These are phyloP conservation scores for Alternaria viburni DNA, from an alignment of 2,329 filamentous ascomycete species.

Conservation along the genomic window DNA sequence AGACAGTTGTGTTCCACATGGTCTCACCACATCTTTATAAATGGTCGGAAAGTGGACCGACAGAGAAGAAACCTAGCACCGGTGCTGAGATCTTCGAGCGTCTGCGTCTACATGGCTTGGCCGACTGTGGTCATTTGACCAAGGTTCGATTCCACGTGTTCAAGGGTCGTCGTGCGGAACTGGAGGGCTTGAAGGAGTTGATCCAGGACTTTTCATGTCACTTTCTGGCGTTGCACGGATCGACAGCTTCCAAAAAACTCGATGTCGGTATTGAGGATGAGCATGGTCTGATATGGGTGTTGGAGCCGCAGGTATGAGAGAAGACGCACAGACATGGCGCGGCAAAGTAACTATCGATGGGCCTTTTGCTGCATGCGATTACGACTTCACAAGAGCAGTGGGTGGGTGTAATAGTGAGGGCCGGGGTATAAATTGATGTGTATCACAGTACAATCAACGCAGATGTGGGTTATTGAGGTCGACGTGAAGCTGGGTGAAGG, in stretches of 20 bases:
- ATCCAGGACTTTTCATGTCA: neutral
- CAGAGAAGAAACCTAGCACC: neutral
- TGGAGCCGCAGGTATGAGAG: neutral
- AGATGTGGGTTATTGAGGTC: neutral
- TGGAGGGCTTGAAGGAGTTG: neutral
- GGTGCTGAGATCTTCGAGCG: neutral
- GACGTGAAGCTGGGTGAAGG: neutral
- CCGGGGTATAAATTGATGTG: neutral
- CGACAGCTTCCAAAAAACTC: neutral
- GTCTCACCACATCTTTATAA: fast-evolving
- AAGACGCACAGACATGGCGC: neutral
- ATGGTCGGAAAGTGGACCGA: no score
- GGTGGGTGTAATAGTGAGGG: neutral
- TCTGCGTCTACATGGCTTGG: neutral
- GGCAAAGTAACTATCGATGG: neutral
- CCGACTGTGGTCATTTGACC: neutral
- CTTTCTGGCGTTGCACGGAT: neutral
- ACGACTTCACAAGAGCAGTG: neutral
- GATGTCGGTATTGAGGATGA: neutral
- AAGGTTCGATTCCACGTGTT: neutral
- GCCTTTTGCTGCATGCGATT: neutral
- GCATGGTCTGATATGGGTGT: neutral
- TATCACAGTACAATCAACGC: fast-evolving
- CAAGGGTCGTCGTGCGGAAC: neutral
- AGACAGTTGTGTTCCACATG: neutral